These are phyloP conservation scores for Trichosanthes truncata DNA, from an alignment of 306 rosid genomes.

Conservation along the genomic window DNA sequence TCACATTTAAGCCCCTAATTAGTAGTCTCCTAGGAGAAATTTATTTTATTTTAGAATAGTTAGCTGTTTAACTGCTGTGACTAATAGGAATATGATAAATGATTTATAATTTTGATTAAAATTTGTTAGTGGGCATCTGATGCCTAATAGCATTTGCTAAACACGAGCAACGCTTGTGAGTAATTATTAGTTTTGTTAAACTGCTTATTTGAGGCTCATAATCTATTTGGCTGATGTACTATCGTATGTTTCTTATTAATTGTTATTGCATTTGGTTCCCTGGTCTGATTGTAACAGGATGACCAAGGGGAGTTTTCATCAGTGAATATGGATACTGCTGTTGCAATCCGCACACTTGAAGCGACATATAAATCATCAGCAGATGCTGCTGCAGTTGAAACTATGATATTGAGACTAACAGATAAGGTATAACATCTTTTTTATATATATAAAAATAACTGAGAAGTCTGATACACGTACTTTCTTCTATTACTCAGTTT, in stretches of 20 bases:
- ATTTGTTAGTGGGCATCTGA: not conserved
- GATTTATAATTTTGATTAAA: not conserved
- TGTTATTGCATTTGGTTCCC: not conserved
- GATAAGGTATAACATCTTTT: slow-evolving; percentile 45
- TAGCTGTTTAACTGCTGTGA: not conserved
- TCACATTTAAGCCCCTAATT: not conserved
- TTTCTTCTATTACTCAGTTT: not conserved
- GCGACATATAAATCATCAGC: slow-evolving; percentile 94
- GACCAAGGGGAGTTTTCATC: slow-evolving; percentile 93
- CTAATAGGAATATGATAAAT: not conserved
- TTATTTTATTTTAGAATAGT: not conserved
- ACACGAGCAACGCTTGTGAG: not conserved
- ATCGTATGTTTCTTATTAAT: not conserved
- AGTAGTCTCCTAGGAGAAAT: not conserved
- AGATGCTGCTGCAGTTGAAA: slow-evolving; percentile 90
- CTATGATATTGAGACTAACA: slow-evolving; percentile 74
- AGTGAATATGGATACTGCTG: slow-evolving; percentile 98
- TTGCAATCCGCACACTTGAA: slow-evolving; percentile 96
- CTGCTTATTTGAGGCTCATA: not conserved
- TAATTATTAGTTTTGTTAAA: not conserved
- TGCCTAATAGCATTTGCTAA: not conserved
- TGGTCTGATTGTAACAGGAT: slow-evolving; percentile 47
- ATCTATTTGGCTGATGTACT: not conserved
- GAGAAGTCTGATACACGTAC: not conserved
- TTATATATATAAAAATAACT: not conserved